Conservation (phyloP, 2,329 filamentous ascomycete genomes). For the Fusarium sp. region DNA sequence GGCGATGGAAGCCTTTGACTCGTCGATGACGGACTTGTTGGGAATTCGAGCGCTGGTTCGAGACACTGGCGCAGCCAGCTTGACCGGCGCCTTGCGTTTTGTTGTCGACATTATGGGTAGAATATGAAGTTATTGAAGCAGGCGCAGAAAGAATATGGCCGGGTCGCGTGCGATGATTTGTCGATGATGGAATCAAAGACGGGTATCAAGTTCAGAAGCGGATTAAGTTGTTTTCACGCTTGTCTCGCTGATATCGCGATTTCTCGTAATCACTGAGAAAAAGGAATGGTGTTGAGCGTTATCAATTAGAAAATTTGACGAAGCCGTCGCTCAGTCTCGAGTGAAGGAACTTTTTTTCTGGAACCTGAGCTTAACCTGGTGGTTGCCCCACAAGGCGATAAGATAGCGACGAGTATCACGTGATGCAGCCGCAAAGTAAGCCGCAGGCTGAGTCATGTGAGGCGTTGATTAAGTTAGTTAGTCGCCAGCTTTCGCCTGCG, state of each 20-base stretch:
- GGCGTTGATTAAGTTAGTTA: constrained; percentile 30
- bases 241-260: neutral
- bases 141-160: constrained; percentile 12
- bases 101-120: constrained; percentile 66
- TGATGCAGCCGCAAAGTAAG: constrained; percentile 16
- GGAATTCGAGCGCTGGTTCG: constrained; percentile 65
- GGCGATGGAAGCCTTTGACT: constrained; percentile 68
- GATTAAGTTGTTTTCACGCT: neutral
- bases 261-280: constrained; percentile 9
- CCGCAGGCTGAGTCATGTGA: constrained; percentile 33
- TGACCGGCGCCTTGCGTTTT: constrained; percentile 70
- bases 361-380: constrained; percentile 26
- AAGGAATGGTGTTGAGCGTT: constrained; percentile 37
- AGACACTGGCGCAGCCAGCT: constrained; percentile 67
- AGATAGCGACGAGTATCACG: constrained; percentile 35
- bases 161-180: constrained; percentile 36
- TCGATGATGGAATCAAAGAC: constrained; percentile 16
- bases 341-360: constrained; percentile 53
- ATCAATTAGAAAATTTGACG: constrained; percentile 54
- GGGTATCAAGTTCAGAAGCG: neutral
- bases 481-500: neutral
- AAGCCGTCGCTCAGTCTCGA: constrained; percentile 41
- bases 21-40: constrained; percentile 66
- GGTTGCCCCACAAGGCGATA: constrained; percentile 39
- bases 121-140: constrained; percentile 20